Base-by-base conservation (phyloP, 495 filamentous ascomycete species). In the Clavariopsis aquatica region DNA sequence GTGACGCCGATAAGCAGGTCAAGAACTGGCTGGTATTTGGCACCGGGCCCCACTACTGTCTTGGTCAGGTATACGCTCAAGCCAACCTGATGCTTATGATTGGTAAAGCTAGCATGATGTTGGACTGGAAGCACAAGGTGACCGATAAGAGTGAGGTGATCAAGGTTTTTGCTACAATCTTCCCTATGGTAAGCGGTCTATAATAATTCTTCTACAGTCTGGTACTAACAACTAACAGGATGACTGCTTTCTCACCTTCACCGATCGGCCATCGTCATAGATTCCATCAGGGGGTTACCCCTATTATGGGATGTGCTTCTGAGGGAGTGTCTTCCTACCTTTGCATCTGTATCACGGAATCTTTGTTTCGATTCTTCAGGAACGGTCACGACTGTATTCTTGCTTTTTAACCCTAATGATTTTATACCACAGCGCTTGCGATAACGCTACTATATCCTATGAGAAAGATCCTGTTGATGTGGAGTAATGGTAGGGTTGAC, bases 1-100 rank as follows among this genome's bases (percentile, higher is more conserved):
- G 95, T 59, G 88, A 88, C 66, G 94, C 94, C 4, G 94, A 97
- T 76, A 86, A 90, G 78, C 90, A 93, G 64, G 81, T 85, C 64
- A 98, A 97, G 87, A 98, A 98, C 80, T 98, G 88, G 83, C 83
- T 98, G 43, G 93, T 98, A 27, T 98, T 98, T 69, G 94, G 94
- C 65, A 94, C 91, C 6, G 94, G 94, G 13, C 89, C 94, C 66
- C 94, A 98, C 80, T 97, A 98, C 78, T 98, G 94, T 74, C 81
- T 98, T 53, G 94, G 94, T 51, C 94, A 98, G 79, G 88, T 86
- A 52, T 98, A 98, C 72, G 94, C 93, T n/a, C 85, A 88, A 71
- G 78, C 90, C 53, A 95, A 96, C 72, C 80, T 98, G 66, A 93
- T 89, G 74, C 85, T 89, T 4, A 91, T 97, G 84, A 84, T 98